These are phyloP conservation scores for Hortiboletus flavorubellus DNA, from an alignment of 768 basidiomycete genomes.

Conservation along the genomic window DNA sequence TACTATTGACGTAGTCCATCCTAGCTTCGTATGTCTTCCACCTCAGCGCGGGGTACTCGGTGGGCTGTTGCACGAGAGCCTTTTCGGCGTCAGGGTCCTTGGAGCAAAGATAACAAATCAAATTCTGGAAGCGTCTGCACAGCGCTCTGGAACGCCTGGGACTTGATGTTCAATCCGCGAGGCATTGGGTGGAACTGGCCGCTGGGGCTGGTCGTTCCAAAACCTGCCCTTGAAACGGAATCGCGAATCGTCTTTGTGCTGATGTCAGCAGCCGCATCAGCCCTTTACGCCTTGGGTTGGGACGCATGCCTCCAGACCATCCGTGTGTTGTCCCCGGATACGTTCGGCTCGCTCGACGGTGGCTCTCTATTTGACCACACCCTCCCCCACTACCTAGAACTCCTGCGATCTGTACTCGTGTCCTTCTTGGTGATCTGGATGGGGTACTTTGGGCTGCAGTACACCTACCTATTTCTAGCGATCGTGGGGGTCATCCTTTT, in stretches of 20 bases:
- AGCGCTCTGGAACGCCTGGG: constrained; percentile 26
- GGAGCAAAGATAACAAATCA: background rate
- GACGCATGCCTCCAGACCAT: constrained; percentile 10
- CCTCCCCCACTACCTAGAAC: constrained; percentile 30
- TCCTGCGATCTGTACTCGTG: constrained; percentile 41
- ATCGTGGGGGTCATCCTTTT: constrained; percentile 46
- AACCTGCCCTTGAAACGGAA: constrained; percentile 2
- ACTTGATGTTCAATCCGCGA: constrained; percentile 20
- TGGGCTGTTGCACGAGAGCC: constrained; percentile 18
- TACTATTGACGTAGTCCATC: background rate
- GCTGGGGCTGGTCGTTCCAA: constrained; percentile 13
- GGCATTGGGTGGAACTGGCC: constrained; percentile 31
- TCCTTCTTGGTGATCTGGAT: constrained; percentile 33
- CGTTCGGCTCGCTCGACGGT: constrained; percentile 33
- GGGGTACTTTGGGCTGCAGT: constrained; percentile 45
- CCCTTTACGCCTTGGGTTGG: constrained; percentile 6
- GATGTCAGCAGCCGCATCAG: background rate
- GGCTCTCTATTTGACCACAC: constrained; percentile 34
- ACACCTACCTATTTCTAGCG: constrained; percentile 38
- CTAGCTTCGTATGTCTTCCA: constrained; percentile 9
- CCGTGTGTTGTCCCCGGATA: constrained; percentile 35
- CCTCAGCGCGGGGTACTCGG: constrained; percentile 7
- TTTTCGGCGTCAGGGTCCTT: constrained; percentile 8
- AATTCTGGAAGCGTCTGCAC: background rate
- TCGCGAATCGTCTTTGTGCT: constrained; percentile 14